Percentiles rank a stretch among this genome's conserved stretches.
Evolutionary conservation across 495 filamentous ascomycete species (phyloP).

Genomic region (Echria macrotheca): DNA sequence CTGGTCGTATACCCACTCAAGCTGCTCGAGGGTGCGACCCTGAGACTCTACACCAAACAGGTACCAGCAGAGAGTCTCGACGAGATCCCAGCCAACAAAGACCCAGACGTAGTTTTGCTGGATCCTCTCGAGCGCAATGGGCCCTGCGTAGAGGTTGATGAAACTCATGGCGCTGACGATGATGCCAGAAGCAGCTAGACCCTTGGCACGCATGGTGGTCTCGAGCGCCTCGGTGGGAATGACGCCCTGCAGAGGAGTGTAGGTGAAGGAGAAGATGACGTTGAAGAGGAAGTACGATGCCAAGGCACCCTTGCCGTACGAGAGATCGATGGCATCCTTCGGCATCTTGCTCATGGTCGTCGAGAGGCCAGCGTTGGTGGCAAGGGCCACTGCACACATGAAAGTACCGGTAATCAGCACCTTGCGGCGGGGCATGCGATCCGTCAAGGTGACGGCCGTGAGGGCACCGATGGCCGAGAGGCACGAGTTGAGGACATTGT

Average conservation of each 20-base stretch:
- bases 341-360: slow-evolving; percentile 37
- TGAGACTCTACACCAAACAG: slow-evolving; percentile 46
- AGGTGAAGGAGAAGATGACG: slow-evolving; percentile 54
- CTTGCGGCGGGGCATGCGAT: slow-evolving; percentile 41
- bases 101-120: slow-evolving; percentile 46
- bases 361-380: slow-evolving; percentile 43
- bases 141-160: slow-evolving; percentile 49
- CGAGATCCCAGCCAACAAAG: slow-evolving; percentile 42
- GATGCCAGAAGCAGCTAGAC: slow-evolving; percentile 42
- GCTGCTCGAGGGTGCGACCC: slow-evolving; percentile 46
- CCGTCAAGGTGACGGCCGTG: slow-evolving; percentile 36
- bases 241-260: slow-evolving; percentile 54
- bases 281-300: slow-evolving; percentile 55
- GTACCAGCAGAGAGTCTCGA: slow-evolving; percentile 44
- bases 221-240: slow-evolving; percentile 53
- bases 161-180: slow-evolving; percentile 40
- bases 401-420: slow-evolving; percentile 40
- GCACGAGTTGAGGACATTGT: slow-evolving; percentile 42
- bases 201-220: slow-evolving; percentile 47
- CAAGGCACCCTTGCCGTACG: slow-evolving; percentile 38
- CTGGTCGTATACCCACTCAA: slow-evolving; percentile 48
- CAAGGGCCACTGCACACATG: slow-evolving; percentile 45
- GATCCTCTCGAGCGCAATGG: slow-evolving; percentile 45
- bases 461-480: slow-evolving; percentile 42
- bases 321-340: slow-evolving; percentile 7